phyloP scores from a whole-genome alignment of 805 yeast species.

The Pichia scutulata region DNA sequence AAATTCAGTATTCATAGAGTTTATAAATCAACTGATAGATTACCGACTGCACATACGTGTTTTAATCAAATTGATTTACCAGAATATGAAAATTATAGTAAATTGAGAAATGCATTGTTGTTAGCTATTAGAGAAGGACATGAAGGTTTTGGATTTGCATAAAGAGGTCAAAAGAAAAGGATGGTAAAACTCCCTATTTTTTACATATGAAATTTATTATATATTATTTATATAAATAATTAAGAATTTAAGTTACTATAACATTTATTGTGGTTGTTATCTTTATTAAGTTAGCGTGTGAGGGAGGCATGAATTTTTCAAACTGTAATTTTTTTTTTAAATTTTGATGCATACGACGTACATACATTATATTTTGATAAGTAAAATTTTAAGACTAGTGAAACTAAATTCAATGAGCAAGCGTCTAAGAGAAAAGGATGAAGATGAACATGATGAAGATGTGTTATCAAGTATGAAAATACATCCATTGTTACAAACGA shows the following conservation, averaged over 20 bases:
- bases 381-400: not conserved
- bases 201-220: no score
- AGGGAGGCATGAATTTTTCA: no score
- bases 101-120: slow-evolving; percentile 69
- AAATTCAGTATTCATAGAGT: slow-evolving; percentile 87
- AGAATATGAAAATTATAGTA: slow-evolving; percentile 82
- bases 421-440: not conserved
- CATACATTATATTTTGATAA: no score
- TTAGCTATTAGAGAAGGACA: slow-evolving; percentile 90
- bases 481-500: slow-evolving; percentile 23
- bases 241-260: not conserved
- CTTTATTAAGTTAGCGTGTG: no score
- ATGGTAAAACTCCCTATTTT: no score
- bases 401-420: not conserved
- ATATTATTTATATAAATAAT: not conserved
- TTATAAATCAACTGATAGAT: slow-evolving; percentile 73
- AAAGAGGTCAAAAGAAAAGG: no score
- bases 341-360: no score
- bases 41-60: slow-evolving; percentile 96
- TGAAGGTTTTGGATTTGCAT: slow-evolving; percentile 90
- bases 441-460: slow-evolving; percentile 3
- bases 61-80: slow-evolving; percentile 94
- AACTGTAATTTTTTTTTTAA: not conserved
- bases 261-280: no score
- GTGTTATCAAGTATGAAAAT: slow-evolving; percentile 20